Conservation (phyloP, 139 green algal genomes). For the Haematococcus lacustris region DNA sequence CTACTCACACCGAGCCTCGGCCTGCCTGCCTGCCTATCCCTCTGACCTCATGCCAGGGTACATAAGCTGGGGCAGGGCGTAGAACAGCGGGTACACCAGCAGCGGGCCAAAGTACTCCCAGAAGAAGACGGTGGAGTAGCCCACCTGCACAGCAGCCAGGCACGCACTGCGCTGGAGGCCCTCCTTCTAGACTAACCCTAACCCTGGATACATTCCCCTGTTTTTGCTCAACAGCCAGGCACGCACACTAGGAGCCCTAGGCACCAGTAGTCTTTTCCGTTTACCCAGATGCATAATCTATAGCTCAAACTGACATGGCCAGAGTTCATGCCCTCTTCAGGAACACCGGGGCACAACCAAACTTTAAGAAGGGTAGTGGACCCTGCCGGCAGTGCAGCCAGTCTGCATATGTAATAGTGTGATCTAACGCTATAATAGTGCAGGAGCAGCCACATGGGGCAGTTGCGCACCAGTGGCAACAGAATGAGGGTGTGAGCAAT, state of each 20-base stretch:
- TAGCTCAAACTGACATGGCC: not conserved
- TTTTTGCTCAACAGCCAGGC: not conserved
- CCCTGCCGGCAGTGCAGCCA: no score
- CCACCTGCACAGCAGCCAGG: constrained; percentile 55
- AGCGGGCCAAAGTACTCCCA: constrained; percentile 96
- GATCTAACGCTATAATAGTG: no score
- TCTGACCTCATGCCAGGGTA: constrained; percentile 60
- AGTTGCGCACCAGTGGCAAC: no score
- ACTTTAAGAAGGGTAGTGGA: no score
- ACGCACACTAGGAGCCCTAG: not conserved
- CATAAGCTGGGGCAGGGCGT: constrained; percentile 64
- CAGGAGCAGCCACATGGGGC: no score
- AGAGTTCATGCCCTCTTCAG: not conserved
- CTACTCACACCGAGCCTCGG: no score
- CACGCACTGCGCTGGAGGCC: not conserved
- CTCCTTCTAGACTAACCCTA: no score
- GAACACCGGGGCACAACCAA: no score
- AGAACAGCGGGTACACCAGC: constrained; percentile 90
- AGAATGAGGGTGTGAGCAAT: no score
- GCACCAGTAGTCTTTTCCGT: not conserved
- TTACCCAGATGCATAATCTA: not conserved
- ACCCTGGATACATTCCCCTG: not conserved
- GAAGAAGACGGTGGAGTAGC: constrained; percentile 94
- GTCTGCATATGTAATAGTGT: no score
- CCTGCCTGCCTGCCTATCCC: no score